A percentile compares a stretch with the other conserved stretches of the same genome.
Evolutionary conservation across 441 rosid genomes (phyloP).

Genomic region (Erodium texanum): DNA sequence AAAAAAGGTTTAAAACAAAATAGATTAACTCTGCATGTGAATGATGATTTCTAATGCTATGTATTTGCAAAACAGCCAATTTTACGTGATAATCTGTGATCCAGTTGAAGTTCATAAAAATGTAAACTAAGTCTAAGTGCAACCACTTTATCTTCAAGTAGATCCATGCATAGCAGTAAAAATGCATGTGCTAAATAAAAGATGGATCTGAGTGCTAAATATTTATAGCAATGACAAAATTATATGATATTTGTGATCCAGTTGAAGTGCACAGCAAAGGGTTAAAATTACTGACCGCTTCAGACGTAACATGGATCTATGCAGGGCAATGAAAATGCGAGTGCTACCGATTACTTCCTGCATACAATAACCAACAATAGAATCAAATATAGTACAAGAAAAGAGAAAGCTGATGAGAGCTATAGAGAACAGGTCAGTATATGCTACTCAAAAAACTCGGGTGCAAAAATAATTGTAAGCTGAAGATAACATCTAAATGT

Average conservation of each 20-base stretch:
- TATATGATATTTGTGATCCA: neutral
- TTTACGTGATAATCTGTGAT: neutral
- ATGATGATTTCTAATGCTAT: neutral
- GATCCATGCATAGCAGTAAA: neutral
- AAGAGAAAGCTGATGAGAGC: too few relatives aligned
- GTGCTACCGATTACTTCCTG: conserved; percentile 96
- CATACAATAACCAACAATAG: conserved; percentile 21
- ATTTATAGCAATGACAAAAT: neutral
- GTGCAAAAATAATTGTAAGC: neutral
- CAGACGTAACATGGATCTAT: conserved; percentile 69
- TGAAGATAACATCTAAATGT: neutral
- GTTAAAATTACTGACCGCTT: conserved; percentile 50
- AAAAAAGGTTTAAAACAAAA: conserved; percentile 2
- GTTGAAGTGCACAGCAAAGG: conserved; percentile 1
- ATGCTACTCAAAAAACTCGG: neutral
- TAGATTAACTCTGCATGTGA: neutral
- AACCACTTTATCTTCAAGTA: neutral
- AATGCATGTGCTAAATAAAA: neutral
- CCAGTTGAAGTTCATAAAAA: neutral
- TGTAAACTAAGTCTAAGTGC: neutral
- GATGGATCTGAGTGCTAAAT: neutral
- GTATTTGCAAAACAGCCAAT: neutral
- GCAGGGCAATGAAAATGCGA: conserved; percentile 63
- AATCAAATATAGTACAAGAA: conserved; percentile 1
- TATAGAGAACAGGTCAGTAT: neutral